Conservation (phyloP, 2,329 filamentous ascomycete species). For the Truncatella angustata region DNA sequence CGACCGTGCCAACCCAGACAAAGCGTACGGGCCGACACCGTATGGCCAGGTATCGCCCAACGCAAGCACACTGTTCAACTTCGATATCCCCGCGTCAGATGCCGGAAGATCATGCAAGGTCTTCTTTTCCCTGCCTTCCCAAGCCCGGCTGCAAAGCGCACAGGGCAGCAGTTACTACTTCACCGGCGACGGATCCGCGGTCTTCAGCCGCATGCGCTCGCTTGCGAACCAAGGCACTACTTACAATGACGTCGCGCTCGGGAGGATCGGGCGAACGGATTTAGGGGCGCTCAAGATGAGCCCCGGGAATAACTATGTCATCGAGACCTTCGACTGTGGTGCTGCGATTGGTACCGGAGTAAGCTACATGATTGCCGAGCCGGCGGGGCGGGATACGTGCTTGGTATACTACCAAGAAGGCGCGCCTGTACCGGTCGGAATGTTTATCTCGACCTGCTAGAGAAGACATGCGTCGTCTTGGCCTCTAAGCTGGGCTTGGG, state of each 20-base stretch:
- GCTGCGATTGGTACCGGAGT: constrained; percentile 51
- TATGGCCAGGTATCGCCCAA: constrained; percentile 54
- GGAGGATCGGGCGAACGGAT: constrained; percentile 25
- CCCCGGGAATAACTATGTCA: constrained; percentile 52
- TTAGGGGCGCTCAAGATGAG: constrained; percentile 41
- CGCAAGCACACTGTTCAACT: constrained; percentile 65
- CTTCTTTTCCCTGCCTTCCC: constrained; percentile 63
- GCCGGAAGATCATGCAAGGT: constrained; percentile 60
- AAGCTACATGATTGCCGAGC: constrained; percentile 45
- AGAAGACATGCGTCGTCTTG: neutral
- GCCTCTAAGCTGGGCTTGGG: neutral
- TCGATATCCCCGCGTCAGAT: constrained; percentile 57
- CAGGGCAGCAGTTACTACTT: constrained; percentile 42
- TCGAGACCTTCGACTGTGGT: constrained; percentile 51
- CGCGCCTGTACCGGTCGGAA: constrained; percentile 40
- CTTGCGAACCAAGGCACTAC: constrained; percentile 48
- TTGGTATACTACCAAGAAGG: constrained; percentile 64
- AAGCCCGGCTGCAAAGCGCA: constrained; percentile 52
- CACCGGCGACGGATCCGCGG: constrained; percentile 49
- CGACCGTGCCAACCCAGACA: constrained; percentile 50
- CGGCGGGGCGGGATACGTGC: constrained; percentile 43
- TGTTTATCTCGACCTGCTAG: constrained; percentile 33
- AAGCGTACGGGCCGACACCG: constrained; percentile 50
- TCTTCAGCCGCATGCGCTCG: constrained; percentile 45
- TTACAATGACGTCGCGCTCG: constrained; percentile 41